Conservation (phyloP, 345 rosid species). For the Cardamine occulta region DNA sequence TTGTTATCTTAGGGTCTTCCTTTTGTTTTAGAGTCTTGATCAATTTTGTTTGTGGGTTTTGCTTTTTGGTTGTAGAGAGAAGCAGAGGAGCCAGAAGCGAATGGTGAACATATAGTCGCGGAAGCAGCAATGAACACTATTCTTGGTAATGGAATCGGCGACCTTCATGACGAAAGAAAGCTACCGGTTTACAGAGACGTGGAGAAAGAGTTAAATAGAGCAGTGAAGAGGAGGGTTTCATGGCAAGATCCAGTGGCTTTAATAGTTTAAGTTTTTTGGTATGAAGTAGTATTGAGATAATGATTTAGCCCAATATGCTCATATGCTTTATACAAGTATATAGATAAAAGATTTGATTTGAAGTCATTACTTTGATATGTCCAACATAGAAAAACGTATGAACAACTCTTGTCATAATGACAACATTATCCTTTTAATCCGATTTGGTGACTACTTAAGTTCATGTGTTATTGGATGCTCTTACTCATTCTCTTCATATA, state of each 20-base stretch:
- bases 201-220: constrained; percentile 56
- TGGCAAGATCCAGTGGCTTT: constrained; percentile 97
- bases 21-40: neutral
- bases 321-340: constrained; percentile 30
- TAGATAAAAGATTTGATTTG: constrained; percentile 8
- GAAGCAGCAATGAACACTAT: constrained; percentile 52
- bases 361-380: neutral
- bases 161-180: constrained; percentile 56
- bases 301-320: constrained; percentile 28
- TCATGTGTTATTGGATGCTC: neutral
- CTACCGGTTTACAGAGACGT: constrained; percentile 60
- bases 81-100: constrained; percentile 66
- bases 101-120: constrained; percentile 42
- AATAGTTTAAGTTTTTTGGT: constrained; percentile 54
- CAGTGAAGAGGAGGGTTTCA: constrained; percentile 87
- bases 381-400: neutral
- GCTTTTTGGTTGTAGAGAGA: constrained; percentile 58
- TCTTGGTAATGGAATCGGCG: constrained; percentile 51
- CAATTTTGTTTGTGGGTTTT: constrained; percentile 27
- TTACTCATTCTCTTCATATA: neutral
- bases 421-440: neutral
- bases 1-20: neutral
- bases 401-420: neutral
- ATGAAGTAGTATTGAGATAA: constrained; percentile 28
- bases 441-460: constrained; percentile 20